These are phyloP conservation scores for Dioscorea alata DNA, from an alignment of 106 monocot species.

Conservation along the genomic window DNA sequence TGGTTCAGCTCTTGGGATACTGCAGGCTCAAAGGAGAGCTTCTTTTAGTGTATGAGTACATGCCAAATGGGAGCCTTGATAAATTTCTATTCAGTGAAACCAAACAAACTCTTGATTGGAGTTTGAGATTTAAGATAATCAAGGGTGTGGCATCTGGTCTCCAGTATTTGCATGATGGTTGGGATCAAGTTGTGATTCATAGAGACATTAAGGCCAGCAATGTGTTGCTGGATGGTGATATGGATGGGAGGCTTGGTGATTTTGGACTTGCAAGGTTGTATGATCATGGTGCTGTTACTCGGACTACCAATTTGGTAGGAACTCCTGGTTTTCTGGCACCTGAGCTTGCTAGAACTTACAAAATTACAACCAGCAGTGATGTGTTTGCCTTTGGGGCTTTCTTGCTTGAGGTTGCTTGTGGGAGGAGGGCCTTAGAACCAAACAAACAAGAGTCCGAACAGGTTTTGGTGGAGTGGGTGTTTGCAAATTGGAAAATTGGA, in stretches of 20 bases:
- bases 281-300: slow-evolving; percentile 2
- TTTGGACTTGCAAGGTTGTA: slow-evolving; percentile 21
- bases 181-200: slow-evolving; percentile 5
- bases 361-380: slow-evolving; percentile 11
- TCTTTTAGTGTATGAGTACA: slow-evolving; percentile 7
- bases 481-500: slow-evolving; percentile 5
- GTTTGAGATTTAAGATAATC: not conserved
- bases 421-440: slow-evolving; percentile 13
- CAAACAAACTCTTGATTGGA: not conserved
- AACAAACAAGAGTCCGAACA: not conserved
- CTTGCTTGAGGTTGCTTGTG: slow-evolving; percentile 22
- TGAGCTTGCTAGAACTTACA: slow-evolving; percentile 9
- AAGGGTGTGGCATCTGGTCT: slow-evolving; percentile 10
- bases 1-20: slow-evolving; percentile 3
- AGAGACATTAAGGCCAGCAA: slow-evolving; percentile 27
- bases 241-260: slow-evolving; percentile 23
- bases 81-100: not conserved
- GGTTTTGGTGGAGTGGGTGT: slow-evolving; percentile 11
- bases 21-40: slow-evolving; percentile 2
- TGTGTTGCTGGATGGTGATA: slow-evolving; percentile 12
- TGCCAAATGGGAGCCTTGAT: slow-evolving; percentile 11
- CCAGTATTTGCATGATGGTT: slow-evolving; percentile 3
- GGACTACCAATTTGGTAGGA: slow-evolving; percentile 8
- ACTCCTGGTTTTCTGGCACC: slow-evolving; percentile 14
- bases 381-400: slow-evolving; percentile 20